A percentile compares a stretch with the other conserved stretches of the same genome.
These are phyloP conservation scores for Trichoderma harzianum DNA, from an alignment of 2,329 filamentous ascomycete genomes.

Conservation along the genomic window DNA sequence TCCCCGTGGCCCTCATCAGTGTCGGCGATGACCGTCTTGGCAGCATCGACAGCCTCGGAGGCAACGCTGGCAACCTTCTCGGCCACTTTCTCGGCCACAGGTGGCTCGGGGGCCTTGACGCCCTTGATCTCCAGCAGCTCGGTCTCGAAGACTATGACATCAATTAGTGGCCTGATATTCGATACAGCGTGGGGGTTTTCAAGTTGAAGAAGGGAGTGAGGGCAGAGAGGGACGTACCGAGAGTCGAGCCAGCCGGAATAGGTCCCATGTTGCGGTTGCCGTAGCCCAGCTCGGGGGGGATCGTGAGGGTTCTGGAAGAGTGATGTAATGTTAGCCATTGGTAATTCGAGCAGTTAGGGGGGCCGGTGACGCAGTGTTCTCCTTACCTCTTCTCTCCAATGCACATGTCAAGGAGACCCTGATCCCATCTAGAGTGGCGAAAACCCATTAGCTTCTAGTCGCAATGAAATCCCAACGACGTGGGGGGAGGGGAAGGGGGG, in stretches of 20 bases:
- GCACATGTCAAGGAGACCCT: slow-evolving; percentile 90
- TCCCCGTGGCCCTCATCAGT: slow-evolving; percentile 61
- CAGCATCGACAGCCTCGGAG: slow-evolving; percentile 31
- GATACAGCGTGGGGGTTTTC: slow-evolving; percentile 15
- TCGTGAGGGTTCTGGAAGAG: slow-evolving; percentile 66
- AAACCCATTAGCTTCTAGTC: neutral
- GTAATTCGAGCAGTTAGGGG: neutral
- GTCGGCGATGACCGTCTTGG: slow-evolving; percentile 51
- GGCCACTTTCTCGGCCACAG: slow-evolving; percentile 23
- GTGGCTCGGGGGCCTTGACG: slow-evolving; percentile 43
- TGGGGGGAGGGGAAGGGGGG: neutral
- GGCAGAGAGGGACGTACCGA: slow-evolving; percentile 51
- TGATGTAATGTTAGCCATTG: slow-evolving; percentile 22
- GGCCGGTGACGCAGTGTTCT: neutral
- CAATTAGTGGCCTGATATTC: slow-evolving; percentile 17
- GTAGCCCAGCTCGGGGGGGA: slow-evolving; percentile 84
- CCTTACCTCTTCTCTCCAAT: slow-evolving; percentile 78
- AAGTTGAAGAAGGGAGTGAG: slow-evolving; percentile 25
- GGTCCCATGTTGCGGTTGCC: slow-evolving; percentile 72
- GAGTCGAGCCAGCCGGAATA: slow-evolving; percentile 76
- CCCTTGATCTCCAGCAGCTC: slow-evolving; percentile 82
- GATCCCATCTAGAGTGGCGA: slow-evolving; percentile 65
- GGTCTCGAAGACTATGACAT: slow-evolving; percentile 74
- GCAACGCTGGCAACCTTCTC: slow-evolving; percentile 25
- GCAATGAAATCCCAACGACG: neutral